Conservation (phyloP, 495 filamentous ascomycete genomes). For the Penicillium salamii region DNA sequence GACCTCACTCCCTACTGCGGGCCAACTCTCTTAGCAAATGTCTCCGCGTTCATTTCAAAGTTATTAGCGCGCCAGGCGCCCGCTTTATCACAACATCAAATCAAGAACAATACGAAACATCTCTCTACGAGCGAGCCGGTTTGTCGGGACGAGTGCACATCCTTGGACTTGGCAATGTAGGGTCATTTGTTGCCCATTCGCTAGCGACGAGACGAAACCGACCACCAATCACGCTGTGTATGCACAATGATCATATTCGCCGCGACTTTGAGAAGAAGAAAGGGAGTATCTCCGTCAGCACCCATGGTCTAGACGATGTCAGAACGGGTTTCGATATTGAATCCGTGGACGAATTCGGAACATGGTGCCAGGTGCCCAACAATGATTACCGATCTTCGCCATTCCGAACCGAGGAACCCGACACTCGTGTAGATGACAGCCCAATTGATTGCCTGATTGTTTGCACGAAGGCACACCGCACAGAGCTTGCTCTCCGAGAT, state of each 20-base stretch:
- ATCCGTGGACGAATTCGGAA: constrained; percentile 28
- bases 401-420: not conserved
- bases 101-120: constrained; percentile 27
- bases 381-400: not conserved
- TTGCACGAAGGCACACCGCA: constrained; percentile 58
- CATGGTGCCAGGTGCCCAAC: constrained; percentile 13
- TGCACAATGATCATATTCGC: constrained; percentile 40
- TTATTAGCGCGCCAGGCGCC: not conserved
- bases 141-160: constrained; percentile 53
- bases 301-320: constrained; percentile 39
- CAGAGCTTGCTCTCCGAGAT: constrained; percentile 51
- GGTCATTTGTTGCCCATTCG: constrained; percentile 59
- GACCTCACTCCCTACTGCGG: constrained; percentile 39
- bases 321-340: constrained; percentile 44
- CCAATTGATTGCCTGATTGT: constrained; percentile 77
- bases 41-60: constrained; percentile 5
- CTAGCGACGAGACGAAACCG: constrained; percentile 53
- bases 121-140: not conserved
- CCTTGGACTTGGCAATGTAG: constrained; percentile 56
- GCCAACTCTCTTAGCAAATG: constrained; percentile 23
- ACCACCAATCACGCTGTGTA: constrained; percentile 57
- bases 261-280: constrained; percentile 24
- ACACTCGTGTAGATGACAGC: constrained; percentile 24
- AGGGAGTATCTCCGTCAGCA: constrained; percentile 29
- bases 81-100: constrained; percentile 32